Percentiles rank a stretch among this genome's conserved stretches.
These are phyloP conservation scores for Psilocybe subaeruginosa DNA, from an alignment of 768 basidiomycete genomes.

Conservation along the genomic window DNA sequence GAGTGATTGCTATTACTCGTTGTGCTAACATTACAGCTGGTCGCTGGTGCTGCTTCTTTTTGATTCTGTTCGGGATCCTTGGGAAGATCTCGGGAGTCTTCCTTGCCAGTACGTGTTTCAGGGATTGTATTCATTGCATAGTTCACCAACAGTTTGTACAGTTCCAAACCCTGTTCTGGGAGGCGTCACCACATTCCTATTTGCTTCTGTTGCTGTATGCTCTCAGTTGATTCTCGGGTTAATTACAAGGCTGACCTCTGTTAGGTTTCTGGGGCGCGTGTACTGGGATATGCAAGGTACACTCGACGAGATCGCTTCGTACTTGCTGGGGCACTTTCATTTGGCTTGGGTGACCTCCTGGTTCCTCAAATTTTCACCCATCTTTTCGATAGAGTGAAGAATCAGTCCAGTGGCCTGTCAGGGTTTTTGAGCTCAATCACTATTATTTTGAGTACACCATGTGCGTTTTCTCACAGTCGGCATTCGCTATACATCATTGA, in stretches of 20 bases:
- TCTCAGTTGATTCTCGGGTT: neutral
- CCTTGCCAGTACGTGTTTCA: conserved; percentile 48
- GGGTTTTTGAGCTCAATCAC: conserved; percentile 77
- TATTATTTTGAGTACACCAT: conserved; percentile 79
- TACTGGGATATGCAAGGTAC: conserved; percentile 60
- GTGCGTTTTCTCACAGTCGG: conserved; percentile 41
- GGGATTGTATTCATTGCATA: neutral
- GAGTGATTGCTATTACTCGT: conserved; percentile 80
- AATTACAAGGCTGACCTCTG: neutral
- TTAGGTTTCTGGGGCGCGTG: conserved; percentile 60
- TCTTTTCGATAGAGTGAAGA: conserved; percentile 63
- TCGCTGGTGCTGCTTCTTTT: conserved; percentile 77
- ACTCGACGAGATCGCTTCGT: conserved; percentile 70
- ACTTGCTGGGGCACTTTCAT: conserved; percentile 65
- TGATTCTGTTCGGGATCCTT: conserved; percentile 76
- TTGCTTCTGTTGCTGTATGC: conserved; percentile 68
- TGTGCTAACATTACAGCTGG: conserved; percentile 81
- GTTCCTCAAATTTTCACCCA: conserved; percentile 65
- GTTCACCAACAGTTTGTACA: neutral
- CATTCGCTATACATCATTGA: neutral
- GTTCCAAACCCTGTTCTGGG: conserved; percentile 80
- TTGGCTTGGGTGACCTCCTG: conserved; percentile 73
- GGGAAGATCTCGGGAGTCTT: conserved; percentile 84
- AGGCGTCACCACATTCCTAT: conserved; percentile 85
- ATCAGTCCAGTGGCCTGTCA: conserved; percentile 54